Conservation (phyloP, 2,329 filamentous ascomycete species). For the Fusarium penzigii region DNA sequence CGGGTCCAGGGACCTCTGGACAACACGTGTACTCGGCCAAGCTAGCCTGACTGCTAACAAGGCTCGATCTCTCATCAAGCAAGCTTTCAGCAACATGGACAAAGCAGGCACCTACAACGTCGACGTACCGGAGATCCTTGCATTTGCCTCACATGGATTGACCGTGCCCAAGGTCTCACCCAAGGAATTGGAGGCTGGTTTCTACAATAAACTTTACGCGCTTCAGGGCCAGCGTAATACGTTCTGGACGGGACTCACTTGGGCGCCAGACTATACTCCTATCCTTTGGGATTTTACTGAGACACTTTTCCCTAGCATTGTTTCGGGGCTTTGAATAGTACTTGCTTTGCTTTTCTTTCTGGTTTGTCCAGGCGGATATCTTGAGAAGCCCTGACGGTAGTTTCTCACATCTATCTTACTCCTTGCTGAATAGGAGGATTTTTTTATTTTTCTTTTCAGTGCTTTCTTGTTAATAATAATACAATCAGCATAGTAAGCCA, state of each 20-base stretch:
- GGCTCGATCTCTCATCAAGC: constrained; percentile 5
- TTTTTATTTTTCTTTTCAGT: too few relatives aligned
- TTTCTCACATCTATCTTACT: too few relatives aligned
- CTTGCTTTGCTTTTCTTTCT: too few relatives aligned
- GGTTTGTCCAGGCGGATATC: too few relatives aligned
- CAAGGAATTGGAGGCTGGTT: constrained; percentile 32
- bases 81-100: constrained; percentile 2
- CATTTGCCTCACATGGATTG: constrained; percentile 18
- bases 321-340: too few relatives aligned
- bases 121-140: constrained; percentile 11
- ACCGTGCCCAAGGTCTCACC: constrained; percentile 27
- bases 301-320: constrained; percentile 12
- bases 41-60: constrained; percentile 1
- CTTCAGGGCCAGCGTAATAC: constrained; percentile 38
- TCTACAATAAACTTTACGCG: constrained; percentile 35
- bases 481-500: too few relatives aligned
- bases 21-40: constrained; percentile 10
- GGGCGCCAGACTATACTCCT: constrained; percentile 26
- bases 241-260: constrained; percentile 36
- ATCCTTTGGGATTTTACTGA: constrained; percentile 28
- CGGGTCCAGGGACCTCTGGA: neutral
- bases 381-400: too few relatives aligned
- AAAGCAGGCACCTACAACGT: constrained; percentile 8
- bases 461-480: too few relatives aligned
- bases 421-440: too few relatives aligned